Conservation (phyloP, 768 basidiomycete genomes). For the Collybia sordida region DNA sequence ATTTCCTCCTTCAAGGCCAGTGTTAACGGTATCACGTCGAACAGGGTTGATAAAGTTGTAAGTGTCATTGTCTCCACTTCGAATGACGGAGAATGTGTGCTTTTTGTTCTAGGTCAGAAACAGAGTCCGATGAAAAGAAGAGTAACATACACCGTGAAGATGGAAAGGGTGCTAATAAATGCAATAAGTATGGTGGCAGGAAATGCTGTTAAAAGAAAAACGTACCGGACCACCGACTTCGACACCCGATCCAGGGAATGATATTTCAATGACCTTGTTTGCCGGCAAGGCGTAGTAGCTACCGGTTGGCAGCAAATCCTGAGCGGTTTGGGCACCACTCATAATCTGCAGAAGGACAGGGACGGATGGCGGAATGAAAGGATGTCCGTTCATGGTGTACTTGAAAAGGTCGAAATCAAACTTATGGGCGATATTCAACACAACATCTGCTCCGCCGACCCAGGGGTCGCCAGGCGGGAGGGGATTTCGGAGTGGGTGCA, state of each 20-base stretch:
- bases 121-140: not conserved
- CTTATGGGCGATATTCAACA: conserved; percentile 30
- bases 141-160: conserved; percentile 25
- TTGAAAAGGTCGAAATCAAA: conserved; percentile 10
- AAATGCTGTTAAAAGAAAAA: not conserved
- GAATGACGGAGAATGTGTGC: conserved; percentile 38
- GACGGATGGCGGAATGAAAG: conserved; percentile 34
- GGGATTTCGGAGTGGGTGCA: conserved; percentile 33
- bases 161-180: conserved; percentile 23
- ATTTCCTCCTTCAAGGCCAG: conserved; percentile 26
- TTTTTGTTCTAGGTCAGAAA: conserved; percentile 1
- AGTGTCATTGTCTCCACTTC: conserved; percentile 22
- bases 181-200: not conserved
- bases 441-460: conserved; percentile 40
- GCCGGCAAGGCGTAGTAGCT: conserved; percentile 41
- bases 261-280: conserved; percentile 47
- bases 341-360: conserved; percentile 51
- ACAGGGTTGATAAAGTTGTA: conserved; percentile 21
- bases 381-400: conserved; percentile 27
- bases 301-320: conserved; percentile 37
- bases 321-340: conserved; percentile 37
- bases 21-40: conserved; percentile 53
- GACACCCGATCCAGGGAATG: conserved; percentile 29
- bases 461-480: conserved; percentile 26
- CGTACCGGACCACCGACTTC: conserved; percentile 26